Conservation (phyloP, 257 asterid genomes). For the Plantago major region DNA sequence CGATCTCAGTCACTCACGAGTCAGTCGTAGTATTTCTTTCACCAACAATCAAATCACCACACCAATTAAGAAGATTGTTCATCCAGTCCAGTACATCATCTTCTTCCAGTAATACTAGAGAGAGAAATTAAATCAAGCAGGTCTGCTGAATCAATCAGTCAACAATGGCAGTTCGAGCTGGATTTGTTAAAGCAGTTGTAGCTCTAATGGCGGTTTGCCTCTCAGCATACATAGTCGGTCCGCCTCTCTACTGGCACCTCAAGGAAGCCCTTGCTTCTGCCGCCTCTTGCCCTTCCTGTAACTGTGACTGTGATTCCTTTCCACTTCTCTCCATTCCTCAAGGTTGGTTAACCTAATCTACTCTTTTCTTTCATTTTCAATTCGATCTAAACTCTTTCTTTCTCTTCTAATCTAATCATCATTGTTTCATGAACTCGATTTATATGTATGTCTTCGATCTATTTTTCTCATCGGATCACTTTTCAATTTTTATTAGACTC, state of each 20-base stretch:
- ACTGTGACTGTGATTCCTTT: conserved; percentile 61
- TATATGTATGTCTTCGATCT: conserved; percentile 1
- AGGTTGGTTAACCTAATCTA: neutral
- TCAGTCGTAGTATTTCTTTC: too few species aligned
- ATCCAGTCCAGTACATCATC: too few species aligned
- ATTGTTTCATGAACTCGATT: neutral
- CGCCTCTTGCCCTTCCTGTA: conserved; percentile 66
- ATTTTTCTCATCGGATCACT: neutral
- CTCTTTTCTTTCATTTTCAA: neutral
- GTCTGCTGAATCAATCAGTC: too few species aligned
- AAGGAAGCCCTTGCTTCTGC: conserved; percentile 66
- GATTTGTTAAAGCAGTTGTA: conserved; percentile 47
- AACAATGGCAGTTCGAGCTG: conserved; percentile 54
- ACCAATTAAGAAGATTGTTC: too few species aligned
- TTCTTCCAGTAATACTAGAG: too few species aligned
- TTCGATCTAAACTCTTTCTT: neutral
- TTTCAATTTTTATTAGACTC: neutral
- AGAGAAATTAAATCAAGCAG: too few species aligned
- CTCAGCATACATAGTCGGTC: conserved; percentile 72
- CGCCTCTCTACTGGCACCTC: conserved; percentile 89
- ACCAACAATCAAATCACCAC: too few species aligned
- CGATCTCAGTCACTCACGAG: too few species aligned
- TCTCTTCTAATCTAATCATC: too few species aligned
- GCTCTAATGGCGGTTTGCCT: conserved; percentile 60
- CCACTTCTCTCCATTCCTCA: conserved; percentile 12